A percentile compares a stretch with the other conserved stretches of the same genome.
These are phyloP conservation scores for Lipomyces chichibuensis DNA, from an alignment of 805 yeast species.

Conservation along the genomic window DNA sequence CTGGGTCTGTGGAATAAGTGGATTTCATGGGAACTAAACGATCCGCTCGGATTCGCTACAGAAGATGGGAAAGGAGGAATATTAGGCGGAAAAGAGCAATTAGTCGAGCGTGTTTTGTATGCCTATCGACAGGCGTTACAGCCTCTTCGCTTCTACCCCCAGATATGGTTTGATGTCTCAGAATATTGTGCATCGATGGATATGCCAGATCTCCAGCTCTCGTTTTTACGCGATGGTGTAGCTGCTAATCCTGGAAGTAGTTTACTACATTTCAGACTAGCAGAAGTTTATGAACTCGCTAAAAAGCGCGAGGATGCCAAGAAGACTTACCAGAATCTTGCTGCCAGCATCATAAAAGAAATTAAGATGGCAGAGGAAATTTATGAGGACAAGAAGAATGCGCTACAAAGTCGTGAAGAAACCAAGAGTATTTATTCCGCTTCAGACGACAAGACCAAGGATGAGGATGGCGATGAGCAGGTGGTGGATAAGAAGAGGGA, in stretches of 20 bases:
- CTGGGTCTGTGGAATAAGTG: constrained; percentile 66
- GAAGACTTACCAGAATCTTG: constrained; percentile 54
- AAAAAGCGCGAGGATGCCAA: constrained; percentile 56
- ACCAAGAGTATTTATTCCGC: background rate
- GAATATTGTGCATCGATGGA: constrained; percentile 48
- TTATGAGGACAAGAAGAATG: constrained; percentile 35
- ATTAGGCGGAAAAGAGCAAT: constrained; percentile 41
- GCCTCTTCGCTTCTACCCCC: constrained; percentile 65
- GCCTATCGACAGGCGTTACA: constrained; percentile 73
- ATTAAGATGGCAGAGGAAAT: constrained; percentile 40
- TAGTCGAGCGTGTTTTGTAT: constrained; percentile 64
- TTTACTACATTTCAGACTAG: constrained; percentile 64
- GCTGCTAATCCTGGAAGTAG: constrained; percentile 70
- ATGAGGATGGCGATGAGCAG: constrained; percentile 7
- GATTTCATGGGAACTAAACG: constrained; percentile 77
- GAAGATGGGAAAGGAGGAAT: constrained; percentile 33
- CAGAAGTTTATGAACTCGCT: constrained; percentile 69
- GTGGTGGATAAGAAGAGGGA: background rate
- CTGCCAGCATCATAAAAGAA: constrained; percentile 51
- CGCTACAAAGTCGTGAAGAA: constrained; percentile 25
- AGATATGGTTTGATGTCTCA: constrained; percentile 67
- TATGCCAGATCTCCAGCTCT: constrained; percentile 42
- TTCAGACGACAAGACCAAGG: constrained; percentile 3
- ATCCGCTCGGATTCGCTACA: constrained; percentile 64
- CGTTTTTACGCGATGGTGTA: constrained; percentile 58